Base-by-base conservation (phyloP, 768 basidiomycete species). In the Collybiopsis luxurians region DNA sequence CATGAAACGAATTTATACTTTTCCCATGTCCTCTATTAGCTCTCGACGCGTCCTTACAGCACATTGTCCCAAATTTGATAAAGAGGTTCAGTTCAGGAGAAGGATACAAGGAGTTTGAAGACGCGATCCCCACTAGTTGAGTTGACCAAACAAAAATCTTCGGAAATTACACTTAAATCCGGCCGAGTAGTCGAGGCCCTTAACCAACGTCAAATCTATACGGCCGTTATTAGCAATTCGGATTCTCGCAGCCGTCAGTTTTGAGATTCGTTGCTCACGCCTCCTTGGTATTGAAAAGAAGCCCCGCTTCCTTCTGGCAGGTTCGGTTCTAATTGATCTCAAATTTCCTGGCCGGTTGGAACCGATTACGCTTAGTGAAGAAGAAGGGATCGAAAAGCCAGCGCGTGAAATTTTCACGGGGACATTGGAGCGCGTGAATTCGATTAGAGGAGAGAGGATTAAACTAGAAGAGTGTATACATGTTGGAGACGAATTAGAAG, bases 401-500 rank as follows among this genome's bases (percentile, higher is more conserved):
- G 70, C 79, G 1, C 61, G 63, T 15, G 73, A 79, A 49, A 84
- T 92, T 43, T 93, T 88, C 68, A 59, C 64, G 34, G 75, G 75
- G 3, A 76, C 79, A 4, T 63, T 81, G 66, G 61, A 69, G 11
- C 63, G 71, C 0, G 71, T 74, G 34, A 69, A 71, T 49, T 26
- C 57, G 11, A 49, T 49, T 39, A 56, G 60, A 12, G 36, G 64
- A 23, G 53, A 57, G 13, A 59, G 60, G 15, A 73, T 83, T 23
- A 53, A 56, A 9, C 64, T 73, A 1, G 62, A 66, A 26, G 75
- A 87, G 62, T 79, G 78, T 34, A 64, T 92, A 19, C 90, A 93
- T 60, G 79, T 92, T 39, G 91, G 91, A 0, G 90, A 93, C 65
- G 89, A 92, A 60, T 66, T 90, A 28, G 66, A 75, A 48, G 78